Evolutionary conservation across 768 basidiomycete species (phyloP).

Genomic region (Hericium alpestre): DNA sequence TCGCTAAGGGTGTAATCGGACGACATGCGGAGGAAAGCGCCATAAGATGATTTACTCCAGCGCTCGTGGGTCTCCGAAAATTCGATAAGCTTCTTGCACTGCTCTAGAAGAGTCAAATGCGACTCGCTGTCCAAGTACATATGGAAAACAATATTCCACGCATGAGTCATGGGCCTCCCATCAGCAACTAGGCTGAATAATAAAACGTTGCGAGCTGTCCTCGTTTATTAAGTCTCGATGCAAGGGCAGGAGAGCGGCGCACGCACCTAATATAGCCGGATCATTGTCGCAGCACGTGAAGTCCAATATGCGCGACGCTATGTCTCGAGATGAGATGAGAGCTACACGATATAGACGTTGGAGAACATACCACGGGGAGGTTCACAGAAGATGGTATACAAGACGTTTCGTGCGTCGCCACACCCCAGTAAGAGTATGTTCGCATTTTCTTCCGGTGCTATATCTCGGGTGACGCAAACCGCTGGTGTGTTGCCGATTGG

Average conservation of each 20-base stretch:
- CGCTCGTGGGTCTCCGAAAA: conserved; percentile 22
- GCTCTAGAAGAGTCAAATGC: conserved; percentile 23
- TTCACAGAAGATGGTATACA: conserved; percentile 35
- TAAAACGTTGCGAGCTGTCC: conserved; percentile 37
- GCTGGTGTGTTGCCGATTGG: conserved; percentile 52
- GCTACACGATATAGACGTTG: too few relatives aligned
- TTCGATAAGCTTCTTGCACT: conserved; percentile 29
- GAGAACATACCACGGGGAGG: not conserved
- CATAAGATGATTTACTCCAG: conserved; percentile 31
- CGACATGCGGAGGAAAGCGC: conserved; percentile 27
- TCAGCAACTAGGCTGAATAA: conserved; percentile 35
- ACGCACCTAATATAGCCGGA: conserved; percentile 34
- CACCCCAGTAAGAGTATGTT: conserved; percentile 45
- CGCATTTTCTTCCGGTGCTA: conserved; percentile 36
- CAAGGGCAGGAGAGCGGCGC: not conserved
- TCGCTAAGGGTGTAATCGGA: conserved; percentile 27
- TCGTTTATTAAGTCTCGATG: not conserved
- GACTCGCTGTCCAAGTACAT: conserved; percentile 31
- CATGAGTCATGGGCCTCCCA: conserved; percentile 6
- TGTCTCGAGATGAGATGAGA: not conserved
- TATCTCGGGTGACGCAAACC: conserved; percentile 33
- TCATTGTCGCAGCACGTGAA: conserved; percentile 44
- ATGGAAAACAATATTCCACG: conserved; percentile 42
- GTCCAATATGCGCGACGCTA: conserved; percentile 24
- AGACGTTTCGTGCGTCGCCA: conserved; percentile 44